phyloP scores from a whole-genome alignment of 306 rosid species.

The Quillaja saponaria region DNA sequence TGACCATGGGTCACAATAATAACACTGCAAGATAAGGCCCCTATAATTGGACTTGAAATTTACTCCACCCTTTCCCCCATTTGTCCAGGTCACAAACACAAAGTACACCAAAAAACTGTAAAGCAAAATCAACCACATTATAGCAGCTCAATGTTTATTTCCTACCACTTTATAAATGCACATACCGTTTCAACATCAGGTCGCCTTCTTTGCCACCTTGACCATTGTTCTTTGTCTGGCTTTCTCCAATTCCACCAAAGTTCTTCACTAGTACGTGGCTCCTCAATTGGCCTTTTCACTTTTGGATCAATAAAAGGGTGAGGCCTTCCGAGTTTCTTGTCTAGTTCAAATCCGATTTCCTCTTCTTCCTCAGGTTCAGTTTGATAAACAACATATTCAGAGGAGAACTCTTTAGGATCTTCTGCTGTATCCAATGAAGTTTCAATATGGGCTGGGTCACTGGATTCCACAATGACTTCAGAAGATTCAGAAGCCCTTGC shows the following conservation, averaged over 20 bases:
- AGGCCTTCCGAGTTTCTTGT: constrained; percentile 77
- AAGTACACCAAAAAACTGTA: no score
- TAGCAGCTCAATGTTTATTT: no score
- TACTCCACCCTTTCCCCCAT: no score
- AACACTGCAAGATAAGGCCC: no score
- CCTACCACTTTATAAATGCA: constrained; percentile 29
- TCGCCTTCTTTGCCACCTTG: constrained; percentile 96
- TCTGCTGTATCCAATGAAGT: constrained; percentile 50
- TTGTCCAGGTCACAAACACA: no score
- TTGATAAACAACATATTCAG: constrained; percentile 82
- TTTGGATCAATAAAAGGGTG: constrained; percentile 83
- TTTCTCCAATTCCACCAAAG: constrained; percentile 97
- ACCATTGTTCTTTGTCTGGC: constrained; percentile 90
- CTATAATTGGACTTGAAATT: no score
- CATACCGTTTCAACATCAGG: constrained; percentile 94
- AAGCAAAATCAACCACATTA: no score
- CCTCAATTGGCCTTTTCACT: constrained; percentile 66
- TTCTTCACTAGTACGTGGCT: constrained; percentile 68
- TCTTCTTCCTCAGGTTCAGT: constrained; percentile 65
- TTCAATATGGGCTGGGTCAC: constrained; percentile 42
- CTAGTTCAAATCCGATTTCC: constrained; percentile 59
- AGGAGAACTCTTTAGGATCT: constrained; percentile 52
- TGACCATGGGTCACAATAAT: no score
- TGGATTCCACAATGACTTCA: constrained; percentile 36
- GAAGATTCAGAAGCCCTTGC: constrained; percentile 42